Conservation (phyloP, 2,329 filamentous ascomycete species). For the Mollisia scopiformis region DNA sequence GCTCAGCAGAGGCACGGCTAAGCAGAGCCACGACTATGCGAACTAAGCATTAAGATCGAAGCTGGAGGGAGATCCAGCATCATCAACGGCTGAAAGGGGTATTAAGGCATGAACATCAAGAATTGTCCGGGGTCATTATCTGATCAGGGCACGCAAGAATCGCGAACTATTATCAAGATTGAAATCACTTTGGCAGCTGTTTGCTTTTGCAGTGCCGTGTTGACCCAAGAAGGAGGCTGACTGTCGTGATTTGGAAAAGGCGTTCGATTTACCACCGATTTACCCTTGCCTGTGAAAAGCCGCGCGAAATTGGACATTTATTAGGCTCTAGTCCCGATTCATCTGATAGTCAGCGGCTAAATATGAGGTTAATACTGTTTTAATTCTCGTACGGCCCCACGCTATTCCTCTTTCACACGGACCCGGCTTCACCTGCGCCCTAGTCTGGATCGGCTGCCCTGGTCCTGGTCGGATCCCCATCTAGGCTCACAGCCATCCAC, state of each 20-base stretch:
- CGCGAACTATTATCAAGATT: not conserved
- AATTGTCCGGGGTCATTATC: not conserved
- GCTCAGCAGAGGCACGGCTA: not conserved
- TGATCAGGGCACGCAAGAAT: too few relatives aligned
- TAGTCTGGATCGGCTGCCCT: not conserved
- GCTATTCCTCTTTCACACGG: too few relatives aligned
- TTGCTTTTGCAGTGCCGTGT: not conserved
- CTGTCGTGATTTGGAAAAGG: not conserved
- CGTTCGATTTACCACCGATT: not conserved
- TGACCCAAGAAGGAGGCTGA: not conserved
- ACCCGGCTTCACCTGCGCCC: too few relatives aligned
- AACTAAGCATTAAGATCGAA: not conserved
- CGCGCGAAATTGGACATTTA: not conserved
- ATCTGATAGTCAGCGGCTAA: constrained; percentile 3
- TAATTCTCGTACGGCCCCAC: not conserved
- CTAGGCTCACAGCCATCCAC: not conserved
- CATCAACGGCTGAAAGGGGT: not conserved
- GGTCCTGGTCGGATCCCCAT: not conserved
- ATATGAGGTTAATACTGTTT: constrained; percentile 8
- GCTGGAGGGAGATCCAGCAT: not conserved
- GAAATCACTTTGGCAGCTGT: not conserved
- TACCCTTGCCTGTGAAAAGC: not conserved
- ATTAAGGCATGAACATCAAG: not conserved
- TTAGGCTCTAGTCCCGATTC: constrained; percentile 7
- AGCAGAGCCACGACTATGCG: not conserved